Percentiles rank a stretch among this genome's conserved stretches.
phyloP scores from a whole-genome alignment of 2,329 filamentous ascomycete genomes.

The Trichoderma citrinoviride region DNA sequence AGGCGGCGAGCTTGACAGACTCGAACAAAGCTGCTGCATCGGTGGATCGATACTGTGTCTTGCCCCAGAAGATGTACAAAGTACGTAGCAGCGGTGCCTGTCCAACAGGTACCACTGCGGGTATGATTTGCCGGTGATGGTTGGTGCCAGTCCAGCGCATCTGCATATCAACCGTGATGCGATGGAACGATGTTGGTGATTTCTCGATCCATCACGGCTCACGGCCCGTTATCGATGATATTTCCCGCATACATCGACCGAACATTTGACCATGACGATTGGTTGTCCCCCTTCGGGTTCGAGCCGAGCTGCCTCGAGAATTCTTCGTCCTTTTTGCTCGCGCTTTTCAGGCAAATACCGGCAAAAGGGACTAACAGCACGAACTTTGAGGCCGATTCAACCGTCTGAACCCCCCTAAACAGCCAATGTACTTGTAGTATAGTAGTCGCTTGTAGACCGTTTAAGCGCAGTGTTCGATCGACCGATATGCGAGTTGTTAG shows the following conservation, averaged over 20 bases:
- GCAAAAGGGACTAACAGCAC: neutral
- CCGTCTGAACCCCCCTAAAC: neutral
- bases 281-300: neutral
- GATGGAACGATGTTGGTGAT: conserved; percentile 8
- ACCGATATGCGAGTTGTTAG: neutral
- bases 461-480: neutral
- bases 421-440: neutral
- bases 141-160: conserved; percentile 6
- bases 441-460: neutral
- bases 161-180: neutral
- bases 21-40: neutral
- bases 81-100: neutral
- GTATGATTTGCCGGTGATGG: neutral
- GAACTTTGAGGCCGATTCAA: neutral
- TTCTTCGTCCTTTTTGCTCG: neutral
- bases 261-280: neutral
- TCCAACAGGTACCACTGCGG: too few species aligned
- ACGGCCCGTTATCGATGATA: neutral
- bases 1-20: neutral
- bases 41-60: neutral
- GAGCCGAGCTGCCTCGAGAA: neutral
- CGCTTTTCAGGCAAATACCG: neutral
- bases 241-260: neutral
- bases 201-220: neutral
- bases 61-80: neutral